phyloP scores from a whole-genome alignment of 2,329 filamentous ascomycete genomes.

The Fusarium hostae region DNA sequence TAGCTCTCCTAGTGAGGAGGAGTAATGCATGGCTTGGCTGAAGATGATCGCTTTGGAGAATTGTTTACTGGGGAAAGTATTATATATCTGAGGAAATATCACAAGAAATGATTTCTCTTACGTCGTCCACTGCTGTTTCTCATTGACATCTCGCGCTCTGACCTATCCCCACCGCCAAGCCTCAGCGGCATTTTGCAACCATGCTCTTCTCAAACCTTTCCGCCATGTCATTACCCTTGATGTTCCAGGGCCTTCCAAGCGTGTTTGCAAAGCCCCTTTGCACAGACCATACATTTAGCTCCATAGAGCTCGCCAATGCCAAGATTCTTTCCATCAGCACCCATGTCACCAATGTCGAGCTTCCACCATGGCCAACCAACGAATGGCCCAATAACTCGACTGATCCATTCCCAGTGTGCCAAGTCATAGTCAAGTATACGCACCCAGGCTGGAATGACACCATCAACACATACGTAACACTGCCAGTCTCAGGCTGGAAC shows the following conservation, averaged over 20 bases:
- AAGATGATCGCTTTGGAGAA: background rate
- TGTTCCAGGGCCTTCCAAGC: background rate
- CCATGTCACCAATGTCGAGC: background rate
- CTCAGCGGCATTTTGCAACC: background rate
- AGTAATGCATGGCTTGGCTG: background rate
- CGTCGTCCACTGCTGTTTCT: background rate
- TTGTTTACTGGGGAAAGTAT: background rate
- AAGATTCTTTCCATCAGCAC: background rate
- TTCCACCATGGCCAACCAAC: background rate
- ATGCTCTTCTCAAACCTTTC: slow-evolving; percentile 4
- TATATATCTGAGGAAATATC: background rate
- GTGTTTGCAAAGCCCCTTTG: background rate
- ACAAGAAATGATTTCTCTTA: too few relatives aligned
- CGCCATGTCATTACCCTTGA: background rate
- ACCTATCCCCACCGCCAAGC: background rate
- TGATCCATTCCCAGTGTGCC: background rate
- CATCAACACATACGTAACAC: slow-evolving; percentile 15
- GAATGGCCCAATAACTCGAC: slow-evolving; percentile 2
- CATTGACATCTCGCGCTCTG: background rate
- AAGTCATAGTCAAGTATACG: slow-evolving; percentile 16
- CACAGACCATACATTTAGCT: background rate
- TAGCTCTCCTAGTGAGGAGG: background rate
- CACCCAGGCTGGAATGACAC: slow-evolving; percentile 32
- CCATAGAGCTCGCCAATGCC: background rate
- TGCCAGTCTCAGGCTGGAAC: slow-evolving; percentile 30